Percentiles rank a stretch among this genome's conserved stretches.
These are phyloP conservation scores for Hordeum marinum DNA, from an alignment of 176 grass and related monocot genomes.

Conservation along the genomic window DNA sequence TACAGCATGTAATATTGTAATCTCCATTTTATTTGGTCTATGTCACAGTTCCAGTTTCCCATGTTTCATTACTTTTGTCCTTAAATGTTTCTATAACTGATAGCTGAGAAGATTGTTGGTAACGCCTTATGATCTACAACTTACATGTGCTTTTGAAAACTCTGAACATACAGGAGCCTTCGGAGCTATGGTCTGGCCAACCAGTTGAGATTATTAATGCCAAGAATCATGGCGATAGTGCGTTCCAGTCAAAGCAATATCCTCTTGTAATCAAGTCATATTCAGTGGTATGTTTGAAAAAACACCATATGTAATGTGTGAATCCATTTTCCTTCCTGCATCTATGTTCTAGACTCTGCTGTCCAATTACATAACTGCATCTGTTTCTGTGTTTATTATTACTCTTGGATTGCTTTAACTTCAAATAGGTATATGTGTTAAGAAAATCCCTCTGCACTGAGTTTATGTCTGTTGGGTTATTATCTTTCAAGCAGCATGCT, in stretches of 20 bases:
- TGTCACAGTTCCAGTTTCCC: not conserved
- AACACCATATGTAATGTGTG: too few relatives aligned
- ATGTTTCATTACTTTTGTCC: not conserved
- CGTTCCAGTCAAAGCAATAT: too few relatives aligned
- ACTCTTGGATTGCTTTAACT: not conserved
- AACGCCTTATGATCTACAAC: not conserved
- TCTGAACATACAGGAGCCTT: slow-evolving; percentile 35
- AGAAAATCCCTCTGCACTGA: too few relatives aligned
- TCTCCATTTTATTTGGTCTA: not conserved
- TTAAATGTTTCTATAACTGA: not conserved
- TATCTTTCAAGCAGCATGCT: not conserved
- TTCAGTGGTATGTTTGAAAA: too few relatives aligned
- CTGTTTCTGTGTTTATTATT: not conserved
- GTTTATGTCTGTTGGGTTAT: not conserved
- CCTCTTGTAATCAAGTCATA: too few relatives aligned
- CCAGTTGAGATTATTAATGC: too few relatives aligned
- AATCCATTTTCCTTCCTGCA: too few relatives aligned
- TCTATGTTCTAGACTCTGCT: too few relatives aligned
- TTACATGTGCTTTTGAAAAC: slow-evolving; percentile 7
- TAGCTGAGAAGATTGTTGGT: not conserved
- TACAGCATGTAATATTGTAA: not conserved
- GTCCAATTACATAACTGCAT: slow-evolving; percentile 10
- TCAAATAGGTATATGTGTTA: not conserved
- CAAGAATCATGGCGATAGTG: too few relatives aligned
- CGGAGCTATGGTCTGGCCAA: slow-evolving; percentile 50